Conservation (phyloP, 2,329 filamentous ascomycete species). For the Lasiodiplodia gonubiensis region DNA sequence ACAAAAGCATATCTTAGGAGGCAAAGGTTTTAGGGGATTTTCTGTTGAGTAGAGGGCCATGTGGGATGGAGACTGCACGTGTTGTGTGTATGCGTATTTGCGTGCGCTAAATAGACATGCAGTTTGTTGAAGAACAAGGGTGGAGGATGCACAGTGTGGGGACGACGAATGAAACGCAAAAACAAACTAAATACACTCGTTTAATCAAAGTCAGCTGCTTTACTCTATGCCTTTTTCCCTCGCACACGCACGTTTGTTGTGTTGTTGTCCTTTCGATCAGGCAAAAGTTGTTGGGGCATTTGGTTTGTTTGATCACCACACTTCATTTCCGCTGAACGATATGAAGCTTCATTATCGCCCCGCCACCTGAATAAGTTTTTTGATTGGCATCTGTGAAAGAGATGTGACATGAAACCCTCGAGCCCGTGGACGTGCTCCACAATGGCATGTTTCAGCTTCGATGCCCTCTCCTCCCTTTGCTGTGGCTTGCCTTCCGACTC, state of each 20-base stretch:
- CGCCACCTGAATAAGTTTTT: background rate
- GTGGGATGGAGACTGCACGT: constrained; percentile 5
- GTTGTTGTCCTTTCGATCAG: background rate
- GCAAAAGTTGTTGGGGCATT: constrained; percentile 4
- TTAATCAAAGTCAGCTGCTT: constrained; percentile 21
- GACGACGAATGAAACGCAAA: constrained; percentile 26
- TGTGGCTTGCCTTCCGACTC: constrained; percentile 5
- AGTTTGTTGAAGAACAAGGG: constrained; percentile 15
- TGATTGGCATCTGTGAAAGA: constrained; percentile 5
- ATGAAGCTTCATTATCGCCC: constrained; percentile 1
- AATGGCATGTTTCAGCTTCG: constrained; percentile 16
- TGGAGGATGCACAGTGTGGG: constrained; percentile 14
- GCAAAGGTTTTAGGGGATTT: constrained; percentile 10
- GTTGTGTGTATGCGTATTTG: constrained; percentile 11
- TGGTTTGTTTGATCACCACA: constrained; percentile 18
- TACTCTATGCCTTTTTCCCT: background rate
- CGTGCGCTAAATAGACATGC: constrained; percentile 15
- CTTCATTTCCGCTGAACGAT: constrained; percentile 6
- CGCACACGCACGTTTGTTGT: background rate
- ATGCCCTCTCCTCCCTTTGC: background rate
- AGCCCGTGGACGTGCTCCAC: background rate
- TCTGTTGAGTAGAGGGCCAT: constrained; percentile 8
- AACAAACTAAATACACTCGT: constrained; percentile 27
- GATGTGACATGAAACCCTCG: constrained; percentile 3
- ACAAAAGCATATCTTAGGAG: constrained; percentile 23